Evolutionary conservation across 2,329 filamentous ascomycete genomes (phyloP), one percentile per base, ranked within the genome.

Genomic region (Aspergillus versicolor): DNA sequence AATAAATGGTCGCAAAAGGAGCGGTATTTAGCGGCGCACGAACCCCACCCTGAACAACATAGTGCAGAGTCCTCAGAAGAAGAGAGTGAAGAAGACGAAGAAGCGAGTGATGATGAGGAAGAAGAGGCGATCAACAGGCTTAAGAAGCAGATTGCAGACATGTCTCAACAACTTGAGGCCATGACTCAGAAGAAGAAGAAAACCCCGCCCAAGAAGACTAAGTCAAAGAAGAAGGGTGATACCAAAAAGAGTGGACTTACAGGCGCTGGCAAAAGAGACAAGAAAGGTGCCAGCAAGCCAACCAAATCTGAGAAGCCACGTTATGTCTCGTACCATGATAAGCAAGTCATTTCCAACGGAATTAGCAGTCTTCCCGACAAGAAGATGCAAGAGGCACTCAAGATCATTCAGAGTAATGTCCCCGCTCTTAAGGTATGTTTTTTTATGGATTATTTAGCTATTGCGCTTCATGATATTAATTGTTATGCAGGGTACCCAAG

Each of bases 361-460:
- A 94, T 96, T 62, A 89, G 88, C 66, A 87, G 88, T 61, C 85
- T 97, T 56, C 87, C 92, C 17, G 88, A 89, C 49, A 80, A 82
- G n/a, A 87, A 91, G 63, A 88, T 96, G 68, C 84, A 88, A 49
- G 85, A 86, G 64, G 91, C 93, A 0, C 90, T 97, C 32, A 86
- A 89, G 58, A 92, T 97, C 61, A 97, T 99, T 70, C 91, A 95
- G 72, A 86, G 85, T 63, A 93, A 96, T 64, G 75, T 90, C 79
- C 78, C 90, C 77, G 80, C 88, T 81, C 81, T 94, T 78, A 82
- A 84, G 81, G 82, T 78, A 73, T 71, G 74, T 68, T 57, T 45
- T 52, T 3, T 43, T 51, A n/a, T 12, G 21, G 24, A 17, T 22
- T 46, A 7, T 34, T 41, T 32, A 51, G 51, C 38, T 15, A 7